These are phyloP conservation scores for Leucosporidium scottii DNA, from an alignment of 768 basidiomycete genomes.

Conservation along the genomic window DNA sequence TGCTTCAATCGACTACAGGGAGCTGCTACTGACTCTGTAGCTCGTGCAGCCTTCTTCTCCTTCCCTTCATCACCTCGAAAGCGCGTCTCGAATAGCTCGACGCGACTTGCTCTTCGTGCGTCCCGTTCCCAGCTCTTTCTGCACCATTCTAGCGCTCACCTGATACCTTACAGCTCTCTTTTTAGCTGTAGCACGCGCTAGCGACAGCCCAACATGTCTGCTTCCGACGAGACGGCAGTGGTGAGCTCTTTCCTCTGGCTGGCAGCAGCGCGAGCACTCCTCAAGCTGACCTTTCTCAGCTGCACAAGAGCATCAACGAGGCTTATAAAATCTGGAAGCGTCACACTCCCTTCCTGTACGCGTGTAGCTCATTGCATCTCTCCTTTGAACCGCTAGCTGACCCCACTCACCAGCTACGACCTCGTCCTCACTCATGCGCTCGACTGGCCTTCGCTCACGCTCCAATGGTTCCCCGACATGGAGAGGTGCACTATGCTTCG, in stretches of 20 bases:
- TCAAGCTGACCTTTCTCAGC: not conserved
- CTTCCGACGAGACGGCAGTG: constrained; percentile 23
- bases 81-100: no score
- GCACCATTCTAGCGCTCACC: no score
- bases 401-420: constrained; percentile 61
- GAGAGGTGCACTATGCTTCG: constrained; percentile 61
- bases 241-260: constrained; percentile 4
- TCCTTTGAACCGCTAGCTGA: no score
- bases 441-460: constrained; percentile 95
- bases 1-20: no score
- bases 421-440: constrained; percentile 94
- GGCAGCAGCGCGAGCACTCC: not conserved
- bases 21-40: no score
- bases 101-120: no score
- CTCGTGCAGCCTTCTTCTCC: no score
- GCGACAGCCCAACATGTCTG: constrained; percentile 9
- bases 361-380: not conserved
- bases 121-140: no score
- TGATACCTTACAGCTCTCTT: no score
- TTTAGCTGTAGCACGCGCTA: no score
- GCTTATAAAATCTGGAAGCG: constrained; percentile 39
- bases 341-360: not conserved
- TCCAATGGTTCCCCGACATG: constrained; percentile 98
- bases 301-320: constrained; percentile 35
- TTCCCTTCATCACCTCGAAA: no score